phyloP scores from a whole-genome alignment of 225 moss, liverwort and hornwort species.

The Physcomitrellopsis africana region DNA sequence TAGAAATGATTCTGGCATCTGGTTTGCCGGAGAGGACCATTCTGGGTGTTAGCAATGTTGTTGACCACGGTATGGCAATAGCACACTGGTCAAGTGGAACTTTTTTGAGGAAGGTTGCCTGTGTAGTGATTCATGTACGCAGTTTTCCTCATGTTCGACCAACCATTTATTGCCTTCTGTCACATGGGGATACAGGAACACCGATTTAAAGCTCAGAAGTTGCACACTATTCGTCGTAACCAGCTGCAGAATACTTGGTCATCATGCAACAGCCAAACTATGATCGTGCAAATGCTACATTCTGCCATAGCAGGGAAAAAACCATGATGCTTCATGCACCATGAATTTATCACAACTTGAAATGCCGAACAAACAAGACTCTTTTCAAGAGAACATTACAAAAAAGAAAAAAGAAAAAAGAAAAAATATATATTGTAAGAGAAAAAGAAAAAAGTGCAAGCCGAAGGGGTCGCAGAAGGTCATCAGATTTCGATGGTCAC shows the following conservation, averaged over 20 bases:
- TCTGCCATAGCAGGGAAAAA: background rate
- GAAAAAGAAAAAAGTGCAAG: background rate
- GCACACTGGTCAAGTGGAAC: conserved; percentile 1
- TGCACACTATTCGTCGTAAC: background rate
- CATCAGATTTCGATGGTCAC: conserved; percentile 17
- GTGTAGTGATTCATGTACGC: background rate
- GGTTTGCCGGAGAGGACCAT: background rate
- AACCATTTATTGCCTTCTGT: conserved; percentile 2
- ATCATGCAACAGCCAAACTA: background rate
- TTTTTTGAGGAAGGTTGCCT: conserved; percentile 1
- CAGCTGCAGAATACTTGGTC: background rate
- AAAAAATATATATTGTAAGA: background rate
- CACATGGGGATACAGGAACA: conserved; percentile 12
- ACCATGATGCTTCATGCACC: conserved; percentile 3
- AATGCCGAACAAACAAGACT: background rate
- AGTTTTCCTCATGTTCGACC: conserved; percentile 1
- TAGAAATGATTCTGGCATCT: background rate
- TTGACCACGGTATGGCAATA: background rate
- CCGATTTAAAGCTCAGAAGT: background rate
- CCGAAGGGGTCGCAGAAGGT: background rate
- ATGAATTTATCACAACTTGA: background rate
- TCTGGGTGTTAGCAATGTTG: background rate
- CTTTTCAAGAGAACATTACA: background rate
- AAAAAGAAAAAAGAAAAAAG: background rate
- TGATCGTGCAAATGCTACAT: background rate